phyloP scores from a whole-genome alignment of 2,329 filamentous ascomycete species.

The Fusarium agapanthi region DNA sequence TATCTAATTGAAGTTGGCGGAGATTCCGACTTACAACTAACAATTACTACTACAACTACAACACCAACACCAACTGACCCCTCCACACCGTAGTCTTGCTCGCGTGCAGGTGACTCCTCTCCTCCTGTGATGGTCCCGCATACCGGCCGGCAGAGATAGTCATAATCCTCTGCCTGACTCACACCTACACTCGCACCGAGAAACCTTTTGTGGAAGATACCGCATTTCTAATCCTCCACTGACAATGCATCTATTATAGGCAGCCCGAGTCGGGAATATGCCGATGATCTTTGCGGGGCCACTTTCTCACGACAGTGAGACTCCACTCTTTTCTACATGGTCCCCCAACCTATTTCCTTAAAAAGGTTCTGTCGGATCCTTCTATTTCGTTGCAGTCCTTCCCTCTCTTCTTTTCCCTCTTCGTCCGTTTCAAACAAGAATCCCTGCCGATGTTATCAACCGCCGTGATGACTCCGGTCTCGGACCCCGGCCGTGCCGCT shows the following conservation, averaged over 20 bases:
- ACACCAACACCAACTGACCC: not conserved
- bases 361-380: not conserved
- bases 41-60: not conserved
- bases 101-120: constrained; percentile 15
- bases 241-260: constrained; percentile 5
- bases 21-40: not conserved
- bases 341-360: constrained; percentile 11
- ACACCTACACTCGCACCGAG: constrained; percentile 8
- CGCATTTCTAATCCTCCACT: not conserved
- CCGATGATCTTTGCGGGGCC: constrained; percentile 29
- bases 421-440: not conserved
- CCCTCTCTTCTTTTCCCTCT: not conserved
- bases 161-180: not conserved
- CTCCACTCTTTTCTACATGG: constrained; percentile 26
- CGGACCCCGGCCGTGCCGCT: constrained; percentile 2
- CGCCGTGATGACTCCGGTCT: constrained; percentile 14
- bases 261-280: constrained; percentile 14
- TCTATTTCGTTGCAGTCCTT: not conserved
- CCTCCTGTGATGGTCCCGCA: constrained; percentile 1
- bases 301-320: constrained; percentile 31
- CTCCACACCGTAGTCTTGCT: constrained; percentile 6
- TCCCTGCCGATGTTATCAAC: not conserved
- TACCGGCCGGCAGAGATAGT: not conserved
- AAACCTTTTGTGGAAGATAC: not conserved
- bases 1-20: not conserved